Evolutionary conservation across 2,329 filamentous ascomycete genomes (phyloP), one percentile per base, ranked within the genome.

Genomic region (Purpureocillium lavendulum): DNA sequence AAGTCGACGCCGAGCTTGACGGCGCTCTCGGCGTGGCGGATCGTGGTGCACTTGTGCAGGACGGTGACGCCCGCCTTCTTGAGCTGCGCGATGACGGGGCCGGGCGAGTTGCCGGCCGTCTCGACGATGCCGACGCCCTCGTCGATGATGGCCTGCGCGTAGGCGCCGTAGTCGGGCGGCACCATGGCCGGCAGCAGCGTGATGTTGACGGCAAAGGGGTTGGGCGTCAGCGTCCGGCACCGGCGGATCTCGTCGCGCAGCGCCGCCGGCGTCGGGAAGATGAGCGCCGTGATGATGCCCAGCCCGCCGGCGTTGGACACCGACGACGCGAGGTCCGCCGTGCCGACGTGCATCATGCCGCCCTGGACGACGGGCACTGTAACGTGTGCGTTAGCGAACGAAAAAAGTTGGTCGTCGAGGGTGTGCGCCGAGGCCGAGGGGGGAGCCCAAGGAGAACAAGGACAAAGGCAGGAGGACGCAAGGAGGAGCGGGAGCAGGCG

Each of bases 41-140:
- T 94, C 5, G 87, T 94, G 8, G 92, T 98, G 71, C 92, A 97
- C 69, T 98, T 98, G 76, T 98, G 92, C 41, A 98, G 70, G 52
- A 98, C 80, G 40, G 76, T 90, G 54, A 77, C 76, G 41, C 79
- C 80, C 6, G 82, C 84, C 45, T 75, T 75, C 69, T 97, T 98
- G 40, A 98, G 75, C 69, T 87, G 78, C 58, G 77, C 72, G 61
- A 98, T 97, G 47, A 98, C 82, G 4, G 89, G 88, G 1, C 88
- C 92, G 0, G 92, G 92, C 38, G 67, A 71, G 70, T 94, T 94
- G 39, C 88, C 88, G 2, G 88, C 88, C 3, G 88, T 95, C 68
- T 97, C 92, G 51, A 97, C 90, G 45, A 97, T 82, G 48, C 76
- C 78, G 65, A 97, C 73, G 41, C 88, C 89, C 68, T 96, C 89